Conservation (phyloP, 2,329 filamentous ascomycete species). For the Chaetomium olivaceum region DNA sequence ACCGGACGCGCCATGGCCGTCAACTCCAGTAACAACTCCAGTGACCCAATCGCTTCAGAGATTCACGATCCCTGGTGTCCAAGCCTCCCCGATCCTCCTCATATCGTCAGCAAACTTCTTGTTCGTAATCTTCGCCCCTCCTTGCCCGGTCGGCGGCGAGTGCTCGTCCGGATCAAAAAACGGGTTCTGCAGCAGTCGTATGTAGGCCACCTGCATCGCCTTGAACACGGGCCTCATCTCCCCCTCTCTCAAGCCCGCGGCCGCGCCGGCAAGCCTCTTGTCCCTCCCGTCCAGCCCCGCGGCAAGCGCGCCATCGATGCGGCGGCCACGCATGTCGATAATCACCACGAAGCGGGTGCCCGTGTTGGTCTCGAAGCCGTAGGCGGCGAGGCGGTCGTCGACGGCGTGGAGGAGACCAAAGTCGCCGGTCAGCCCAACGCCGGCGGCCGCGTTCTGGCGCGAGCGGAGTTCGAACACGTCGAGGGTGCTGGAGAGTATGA, state of each 20-base stretch:
- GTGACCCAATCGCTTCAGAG: slow-evolving; percentile 46
- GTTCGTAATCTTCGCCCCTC: slow-evolving; percentile 75
- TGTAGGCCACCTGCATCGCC: slow-evolving; percentile 90
- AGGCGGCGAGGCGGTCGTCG: slow-evolving; percentile 89
- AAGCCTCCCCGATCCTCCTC: slow-evolving; percentile 78
- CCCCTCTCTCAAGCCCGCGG: slow-evolving; percentile 72
- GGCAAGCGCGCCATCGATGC: slow-evolving; percentile 41
- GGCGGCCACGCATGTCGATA: slow-evolving; percentile 82
- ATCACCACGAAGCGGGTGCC: slow-evolving; percentile 87
- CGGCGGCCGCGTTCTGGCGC: slow-evolving; percentile 60
- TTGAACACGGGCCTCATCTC: slow-evolving; percentile 89
- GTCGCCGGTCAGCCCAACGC: slow-evolving; percentile 68
- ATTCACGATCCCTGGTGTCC: slow-evolving; percentile 71
- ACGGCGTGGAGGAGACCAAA: slow-evolving; percentile 89
- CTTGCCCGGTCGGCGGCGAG: slow-evolving; percentile 56
- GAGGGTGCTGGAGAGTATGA: slow-evolving; percentile 85
- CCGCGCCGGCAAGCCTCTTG: slow-evolving; percentile 39
- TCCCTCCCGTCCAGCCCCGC: slow-evolving; percentile 22
- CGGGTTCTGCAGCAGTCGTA: slow-evolving; percentile 84
- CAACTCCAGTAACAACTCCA: too few species aligned
- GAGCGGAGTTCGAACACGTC: slow-evolving; percentile 90
- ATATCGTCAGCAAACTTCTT: slow-evolving; percentile 79
- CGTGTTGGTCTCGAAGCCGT: slow-evolving; percentile 96
- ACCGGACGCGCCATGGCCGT: background rate
- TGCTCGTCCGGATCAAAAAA: slow-evolving; percentile 92